Evolutionary conservation across 352 stramenopile species (phyloP).

Genomic region (Globisporangium megalacanthum): DNA sequence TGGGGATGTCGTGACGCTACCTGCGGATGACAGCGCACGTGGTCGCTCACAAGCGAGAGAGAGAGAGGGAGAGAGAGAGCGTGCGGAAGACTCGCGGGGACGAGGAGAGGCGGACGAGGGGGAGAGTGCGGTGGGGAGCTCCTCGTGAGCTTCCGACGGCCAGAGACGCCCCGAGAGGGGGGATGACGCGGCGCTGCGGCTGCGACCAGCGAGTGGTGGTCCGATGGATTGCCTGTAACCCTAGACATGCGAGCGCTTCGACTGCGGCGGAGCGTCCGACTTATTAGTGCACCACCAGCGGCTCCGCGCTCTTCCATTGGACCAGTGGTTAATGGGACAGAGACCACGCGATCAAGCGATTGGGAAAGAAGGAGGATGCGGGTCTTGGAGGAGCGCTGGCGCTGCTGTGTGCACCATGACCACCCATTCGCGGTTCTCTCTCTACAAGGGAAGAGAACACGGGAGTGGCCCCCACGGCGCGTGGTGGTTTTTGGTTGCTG

Average conservation of each 20-base stretch:
- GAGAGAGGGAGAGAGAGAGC: too few species aligned
- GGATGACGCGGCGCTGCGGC: neutral
- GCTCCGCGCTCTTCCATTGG: neutral
- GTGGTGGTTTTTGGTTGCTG: slow-evolving; percentile 41
- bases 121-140: too few species aligned
- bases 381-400: slow-evolving; percentile 8
- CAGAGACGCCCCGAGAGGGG: too few species aligned
- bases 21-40: neutral
- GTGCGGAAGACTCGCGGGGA: too few species aligned
- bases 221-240: slow-evolving; percentile 63
- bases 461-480: slow-evolving; percentile 1
- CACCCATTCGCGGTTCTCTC: neutral
- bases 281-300: neutral
- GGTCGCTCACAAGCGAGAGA: too few species aligned
- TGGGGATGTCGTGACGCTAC: too few species aligned
- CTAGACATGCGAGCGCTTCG: slow-evolving; percentile 32
- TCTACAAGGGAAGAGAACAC: too few species aligned
- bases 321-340: neutral
- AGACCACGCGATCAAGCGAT: too few species aligned
- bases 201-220: slow-evolving; percentile 28
- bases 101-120: too few species aligned
- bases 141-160: too few species aligned
- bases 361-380: slow-evolving; percentile 1
- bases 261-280: neutral
- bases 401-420: slow-evolving; percentile 1